These are phyloP conservation scores for Pseudogymnoascus destructans DNA, from an alignment of 2,329 filamentous ascomycete species.

Conservation along the genomic window DNA sequence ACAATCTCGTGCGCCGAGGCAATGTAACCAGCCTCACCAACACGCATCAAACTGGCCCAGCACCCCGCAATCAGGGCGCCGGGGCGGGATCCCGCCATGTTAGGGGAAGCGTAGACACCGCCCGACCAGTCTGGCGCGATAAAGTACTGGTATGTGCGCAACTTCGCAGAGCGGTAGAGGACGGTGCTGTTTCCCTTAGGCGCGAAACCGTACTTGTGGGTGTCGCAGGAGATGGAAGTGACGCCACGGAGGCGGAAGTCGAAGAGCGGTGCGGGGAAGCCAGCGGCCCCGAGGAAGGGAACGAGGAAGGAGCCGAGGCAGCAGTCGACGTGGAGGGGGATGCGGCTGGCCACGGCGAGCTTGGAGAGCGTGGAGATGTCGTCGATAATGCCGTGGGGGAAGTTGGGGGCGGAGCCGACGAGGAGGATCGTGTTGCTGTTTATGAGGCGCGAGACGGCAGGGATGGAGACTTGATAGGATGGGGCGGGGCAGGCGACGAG, in stretches of 20 bases:
- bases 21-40: conserved; percentile 80
- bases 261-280: conserved; percentile 77
- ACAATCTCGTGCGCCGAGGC: conserved; percentile 81
- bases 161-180: conserved; percentile 67
- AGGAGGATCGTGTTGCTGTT: conserved; percentile 90
- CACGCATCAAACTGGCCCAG: conserved; percentile 82
- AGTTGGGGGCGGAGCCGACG: conserved; percentile 92
- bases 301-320: conserved; percentile 93
- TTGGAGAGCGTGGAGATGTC: conserved; percentile 78
- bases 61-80: conserved; percentile 91
- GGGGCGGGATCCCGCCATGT: conserved; percentile 80
- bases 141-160: conserved; percentile 91
- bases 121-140: conserved; percentile 90
- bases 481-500: conserved; percentile 78
- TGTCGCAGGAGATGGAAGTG: conserved; percentile 90
- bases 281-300: conserved; percentile 83
- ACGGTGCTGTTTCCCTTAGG: conserved; percentile 94
- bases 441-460: conserved; percentile 67
- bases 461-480: conserved; percentile 68
- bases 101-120: conserved; percentile 88
- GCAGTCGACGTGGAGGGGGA: conserved; percentile 93
- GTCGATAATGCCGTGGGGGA: conserved; percentile 95
- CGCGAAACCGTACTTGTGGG: conserved; percentile 97
- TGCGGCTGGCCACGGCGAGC: conserved; percentile 62
- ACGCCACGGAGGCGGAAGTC: conserved; percentile 92